Evolutionary conservation across 306 rosid species (phyloP), one percentile per base, ranked within the genome.

Genomic region (Cyamopsis tetragonoloba): DNA sequence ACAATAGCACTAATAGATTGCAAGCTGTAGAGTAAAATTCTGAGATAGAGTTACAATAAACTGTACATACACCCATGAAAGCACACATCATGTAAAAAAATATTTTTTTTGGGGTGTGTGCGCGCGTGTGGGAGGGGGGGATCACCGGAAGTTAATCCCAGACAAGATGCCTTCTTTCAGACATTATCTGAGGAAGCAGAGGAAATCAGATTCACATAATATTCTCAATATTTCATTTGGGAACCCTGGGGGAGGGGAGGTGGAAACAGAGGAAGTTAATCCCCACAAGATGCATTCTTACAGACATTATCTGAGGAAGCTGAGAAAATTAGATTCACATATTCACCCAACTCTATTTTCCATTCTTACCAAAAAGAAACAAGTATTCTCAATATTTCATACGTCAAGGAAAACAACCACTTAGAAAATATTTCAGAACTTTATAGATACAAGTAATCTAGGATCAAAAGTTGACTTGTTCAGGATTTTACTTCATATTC

Each of bases 251-350:
- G n/a, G n/a, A n/a, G n/a, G n/a, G n/a, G n/a, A n/a, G n/a, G n/a
- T n/a, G n/a, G n/a, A n/a, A n/a, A n/a, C 13, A 17, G 18, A 3
- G 0, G 3, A 63, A 27, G 17, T 49, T 14, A 62, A 44, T 63
- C 12, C 70, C 27, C 10, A 1, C 6, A 6, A 30, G 42, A 63
- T 10, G 53, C 42, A 43, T 63, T 63, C 28, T 27, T 18, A 5
- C 44, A 43, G 10, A 63, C 31, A 2, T 17, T 44, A 28, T 42
- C 11, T 28, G 2, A 63, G 27, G 7, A 44, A 28, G 42, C 28
- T 28, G 30, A 64, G 44, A 27, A 64, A 64, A 47, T 10, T 19
- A 64, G 57, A 30, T 42, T 63, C 41, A 63, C 55, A 24, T 27
- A 26, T 27, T 39, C 27, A 9, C 17, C 55, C 37, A 14, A 62